Conservation (phyloP, 768 basidiomycete genomes). For the Termitomyces sp. region DNA sequence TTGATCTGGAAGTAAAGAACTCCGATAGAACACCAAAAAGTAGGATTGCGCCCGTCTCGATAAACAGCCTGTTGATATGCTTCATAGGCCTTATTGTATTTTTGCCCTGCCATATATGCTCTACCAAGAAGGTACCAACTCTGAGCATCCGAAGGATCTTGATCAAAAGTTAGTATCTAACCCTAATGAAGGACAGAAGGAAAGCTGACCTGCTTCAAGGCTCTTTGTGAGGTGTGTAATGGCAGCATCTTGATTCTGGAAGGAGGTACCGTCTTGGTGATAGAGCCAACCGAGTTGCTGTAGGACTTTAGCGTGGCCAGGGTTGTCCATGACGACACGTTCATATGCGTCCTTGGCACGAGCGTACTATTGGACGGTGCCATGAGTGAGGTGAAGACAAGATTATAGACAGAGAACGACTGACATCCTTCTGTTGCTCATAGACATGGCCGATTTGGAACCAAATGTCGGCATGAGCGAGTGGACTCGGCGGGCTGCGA, state of each 20-base stretch:
- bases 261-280: conserved; percentile 90
- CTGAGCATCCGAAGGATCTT: conserved; percentile 93
- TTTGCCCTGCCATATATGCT: conserved; percentile 97
- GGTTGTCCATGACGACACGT: conserved; percentile 89
- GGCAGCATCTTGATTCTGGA: conserved; percentile 94
- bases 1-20: conserved; percentile 99
- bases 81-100: conserved; percentile 99
- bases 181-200: neutral
- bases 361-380: conserved; percentile 50
- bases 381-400: neutral
- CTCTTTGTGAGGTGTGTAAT: conserved; percentile 92
- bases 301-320: conserved; percentile 92
- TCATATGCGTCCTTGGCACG: conserved; percentile 95
- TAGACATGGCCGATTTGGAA: conserved; percentile 99
- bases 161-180: neutral
- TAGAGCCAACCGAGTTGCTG: conserved; percentile 98
- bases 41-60: conserved; percentile 97
- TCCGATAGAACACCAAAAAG: conserved; percentile 99
- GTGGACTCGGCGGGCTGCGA: conserved; percentile 89
- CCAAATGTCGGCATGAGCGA: conserved; percentile 98
- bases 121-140: conserved; percentile 99
- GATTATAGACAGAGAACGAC: conserved; percentile 11
- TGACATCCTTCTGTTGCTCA: conserved; percentile 94
- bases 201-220: conserved; percentile 80
- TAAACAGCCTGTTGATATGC: conserved; percentile 99